Base-by-base conservation (phyloP, 1,284 basidiomycete genomes). In the Malassezia nana region DNA sequence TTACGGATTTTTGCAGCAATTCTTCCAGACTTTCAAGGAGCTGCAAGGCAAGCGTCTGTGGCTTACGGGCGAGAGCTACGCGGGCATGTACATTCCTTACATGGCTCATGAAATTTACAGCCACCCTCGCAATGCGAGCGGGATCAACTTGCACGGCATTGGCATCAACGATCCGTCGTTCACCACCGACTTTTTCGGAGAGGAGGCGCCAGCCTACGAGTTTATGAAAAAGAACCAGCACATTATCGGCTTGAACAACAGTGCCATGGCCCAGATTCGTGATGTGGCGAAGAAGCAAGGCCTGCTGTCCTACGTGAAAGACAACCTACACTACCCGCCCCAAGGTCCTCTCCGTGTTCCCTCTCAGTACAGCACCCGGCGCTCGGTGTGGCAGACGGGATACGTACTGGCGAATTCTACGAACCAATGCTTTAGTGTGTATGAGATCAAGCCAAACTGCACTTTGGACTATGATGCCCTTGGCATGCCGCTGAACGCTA, bases 21-120 rank as follows among this genome's bases (percentile, higher is more conserved):
- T 64, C 50, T 63, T 52, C 46, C 51, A 57, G 10, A 66, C 62
- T 4, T 72, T 69, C 26, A 48, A 42, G 12, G 53, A 62, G 43
- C 29, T 65, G 9, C 46, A 57, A 24, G 54, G 57, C 39, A 58
- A 64, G 35, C 64, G 62, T 33, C 61, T 64, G 2, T 63, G 54
- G 39, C 33, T 52, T 13, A 71, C 66, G 0, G 69, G 69, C 24
- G 65, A 69, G 78, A 89, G 86, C 58, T 98, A 84, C 71, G 92
- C 90, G n/a, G 92, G 94, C n/a, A 90, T 95, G 77, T 96, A 88
- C 78, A 91, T 96, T 60, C 92, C 94, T 12, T 92, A 90, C 75
- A 89, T 94, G 64, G 69, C 74, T 8, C 44, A 61, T 31, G 42
- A 56, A 22, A 69, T 74, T 44, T 46, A 52, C 29, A 42, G 50